phyloP scores from a whole-genome alignment of 2,329 filamentous ascomycete species.

The Venturia aucupariae region DNA sequence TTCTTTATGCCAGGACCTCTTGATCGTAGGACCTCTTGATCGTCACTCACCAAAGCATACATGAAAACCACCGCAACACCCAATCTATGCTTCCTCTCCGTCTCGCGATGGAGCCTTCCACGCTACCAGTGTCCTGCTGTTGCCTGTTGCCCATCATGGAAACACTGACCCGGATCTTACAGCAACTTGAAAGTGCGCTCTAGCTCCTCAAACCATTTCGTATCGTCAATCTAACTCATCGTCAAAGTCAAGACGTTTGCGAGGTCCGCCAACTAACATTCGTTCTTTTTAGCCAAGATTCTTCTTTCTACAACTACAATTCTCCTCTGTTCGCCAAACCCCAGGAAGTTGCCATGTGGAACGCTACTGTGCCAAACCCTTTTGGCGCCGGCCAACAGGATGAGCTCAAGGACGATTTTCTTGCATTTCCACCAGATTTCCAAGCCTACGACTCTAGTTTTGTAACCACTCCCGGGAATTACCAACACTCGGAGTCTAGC shows the following conservation, averaged over 20 bases:
- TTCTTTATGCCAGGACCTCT: neutral
- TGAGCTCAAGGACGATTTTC: neutral
- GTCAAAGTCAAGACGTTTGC: neutral
- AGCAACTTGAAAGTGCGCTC: neutral
- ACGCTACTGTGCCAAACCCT: slow-evolving; percentile 6
- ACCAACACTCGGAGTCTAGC: neutral
- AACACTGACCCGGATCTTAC: neutral
- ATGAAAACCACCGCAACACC: neutral
- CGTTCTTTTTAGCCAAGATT: neutral
- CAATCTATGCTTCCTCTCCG: neutral
- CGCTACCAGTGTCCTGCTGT: neutral
- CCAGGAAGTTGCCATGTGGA: slow-evolving; percentile 13
- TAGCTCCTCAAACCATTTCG: neutral
- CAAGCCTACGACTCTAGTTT: neutral
- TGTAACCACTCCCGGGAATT: neutral
- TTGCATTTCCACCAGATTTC: neutral
- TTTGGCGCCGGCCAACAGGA: slow-evolving; percentile 5
- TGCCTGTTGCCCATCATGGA: neutral
- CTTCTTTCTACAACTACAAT: slow-evolving; percentile 3
- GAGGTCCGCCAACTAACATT: slow-evolving; percentile 8
- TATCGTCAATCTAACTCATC: neutral
- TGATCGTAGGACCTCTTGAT: neutral
- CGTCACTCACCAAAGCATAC: too few species aligned
- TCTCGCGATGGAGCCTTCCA: neutral
- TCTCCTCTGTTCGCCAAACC: slow-evolving; percentile 4